Evolutionary conservation across 2,329 filamentous ascomycete species (phyloP).

Genomic region (Grosmannia huntii): DNA sequence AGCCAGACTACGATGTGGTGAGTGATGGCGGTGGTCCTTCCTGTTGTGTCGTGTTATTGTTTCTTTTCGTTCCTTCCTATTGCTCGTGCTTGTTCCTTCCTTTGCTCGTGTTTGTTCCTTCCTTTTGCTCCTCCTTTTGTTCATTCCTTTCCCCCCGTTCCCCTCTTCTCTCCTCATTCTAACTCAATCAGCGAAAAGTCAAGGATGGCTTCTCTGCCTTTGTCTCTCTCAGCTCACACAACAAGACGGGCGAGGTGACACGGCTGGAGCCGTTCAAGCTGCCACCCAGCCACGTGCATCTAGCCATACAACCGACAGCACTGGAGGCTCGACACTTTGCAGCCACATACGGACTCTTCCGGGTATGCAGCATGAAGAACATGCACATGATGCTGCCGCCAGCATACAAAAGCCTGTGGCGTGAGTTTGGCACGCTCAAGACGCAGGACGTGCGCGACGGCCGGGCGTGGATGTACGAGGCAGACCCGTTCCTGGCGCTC

Average conservation of each 20-base stretch:
- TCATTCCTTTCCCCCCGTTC: background rate
- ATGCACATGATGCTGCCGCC: slow-evolving; percentile 90
- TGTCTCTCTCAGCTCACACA: slow-evolving; percentile 64
- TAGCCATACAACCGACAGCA: slow-evolving; percentile 64
- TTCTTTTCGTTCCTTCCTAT: background rate
- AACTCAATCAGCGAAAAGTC: slow-evolving; percentile 39
- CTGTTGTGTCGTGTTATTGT: background rate
- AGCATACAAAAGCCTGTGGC: slow-evolving; percentile 82
- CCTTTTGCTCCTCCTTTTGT: slow-evolving; percentile 7
- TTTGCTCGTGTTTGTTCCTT: background rate
- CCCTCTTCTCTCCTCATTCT: background rate
- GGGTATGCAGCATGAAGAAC: slow-evolving; percentile 91
- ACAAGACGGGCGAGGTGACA: slow-evolving; percentile 68
- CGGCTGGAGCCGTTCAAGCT: slow-evolving; percentile 72
- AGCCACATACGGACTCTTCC: slow-evolving; percentile 80
- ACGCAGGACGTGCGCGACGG: slow-evolving; percentile 65
- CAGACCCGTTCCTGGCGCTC: slow-evolving; percentile 77
- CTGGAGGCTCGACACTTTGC: slow-evolving; percentile 90
- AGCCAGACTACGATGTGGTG: slow-evolving; percentile 79
- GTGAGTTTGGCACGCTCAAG: slow-evolving; percentile 76
- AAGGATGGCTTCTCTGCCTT: slow-evolving; percentile 65
- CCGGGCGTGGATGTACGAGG: slow-evolving; percentile 86
- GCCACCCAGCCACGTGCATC: slow-evolving; percentile 60
- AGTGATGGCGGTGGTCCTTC: slow-evolving; percentile 11
- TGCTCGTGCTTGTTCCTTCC: background rate